Conservation (phyloP, 176 grass and related monocot genomes). For the Oryza meyeriana region DNA sequence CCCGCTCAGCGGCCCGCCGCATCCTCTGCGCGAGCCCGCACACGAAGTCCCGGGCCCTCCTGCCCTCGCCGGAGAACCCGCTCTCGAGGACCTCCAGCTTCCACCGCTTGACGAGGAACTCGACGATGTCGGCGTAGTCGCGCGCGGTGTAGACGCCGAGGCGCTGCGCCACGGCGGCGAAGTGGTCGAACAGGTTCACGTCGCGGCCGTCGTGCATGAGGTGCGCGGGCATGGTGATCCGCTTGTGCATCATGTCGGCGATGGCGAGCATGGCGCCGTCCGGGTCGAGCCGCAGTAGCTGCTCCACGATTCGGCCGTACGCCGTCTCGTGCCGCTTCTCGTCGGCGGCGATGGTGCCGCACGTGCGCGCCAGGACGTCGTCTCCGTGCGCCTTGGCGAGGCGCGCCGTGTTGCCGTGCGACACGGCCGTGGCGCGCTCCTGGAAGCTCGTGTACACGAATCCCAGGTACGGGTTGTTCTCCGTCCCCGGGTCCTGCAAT, state of each 20-base stretch:
- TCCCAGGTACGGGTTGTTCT: constrained; percentile 93
- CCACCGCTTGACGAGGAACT: constrained; percentile 79
- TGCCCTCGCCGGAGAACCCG: constrained; percentile 66
- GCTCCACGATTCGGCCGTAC: constrained; percentile 77
- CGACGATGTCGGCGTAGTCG: constrained; percentile 87
- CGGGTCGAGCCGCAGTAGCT: constrained; percentile 75
- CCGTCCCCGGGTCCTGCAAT: constrained; percentile 66
- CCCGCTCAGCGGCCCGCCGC: constrained; percentile 64
- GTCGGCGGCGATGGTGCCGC: constrained; percentile 87
- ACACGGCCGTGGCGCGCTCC: constrained; percentile 84
- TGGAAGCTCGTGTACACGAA: constrained; percentile 99
- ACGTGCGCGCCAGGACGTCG: constrained; percentile 64
- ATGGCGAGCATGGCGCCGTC: constrained; percentile 75
- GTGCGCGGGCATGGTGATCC: constrained; percentile 97
- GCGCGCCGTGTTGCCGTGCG: constrained; percentile 89
- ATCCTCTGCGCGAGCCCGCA: constrained; percentile 70
- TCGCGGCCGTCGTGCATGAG: constrained; percentile 94
- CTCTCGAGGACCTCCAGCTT: constrained; percentile 58
- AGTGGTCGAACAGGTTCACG: constrained; percentile 69
- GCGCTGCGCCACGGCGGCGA: constrained; percentile 70
- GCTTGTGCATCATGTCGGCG: constrained; percentile 97
- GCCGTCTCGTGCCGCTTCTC: constrained; percentile 98
- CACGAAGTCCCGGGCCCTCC: constrained; percentile 76
- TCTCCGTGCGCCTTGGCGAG: constrained; percentile 67
- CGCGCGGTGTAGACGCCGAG: constrained; percentile 73